Evolutionary conservation across 441 rosid genomes (phyloP).

Genomic region (Erysimum cheiri): DNA sequence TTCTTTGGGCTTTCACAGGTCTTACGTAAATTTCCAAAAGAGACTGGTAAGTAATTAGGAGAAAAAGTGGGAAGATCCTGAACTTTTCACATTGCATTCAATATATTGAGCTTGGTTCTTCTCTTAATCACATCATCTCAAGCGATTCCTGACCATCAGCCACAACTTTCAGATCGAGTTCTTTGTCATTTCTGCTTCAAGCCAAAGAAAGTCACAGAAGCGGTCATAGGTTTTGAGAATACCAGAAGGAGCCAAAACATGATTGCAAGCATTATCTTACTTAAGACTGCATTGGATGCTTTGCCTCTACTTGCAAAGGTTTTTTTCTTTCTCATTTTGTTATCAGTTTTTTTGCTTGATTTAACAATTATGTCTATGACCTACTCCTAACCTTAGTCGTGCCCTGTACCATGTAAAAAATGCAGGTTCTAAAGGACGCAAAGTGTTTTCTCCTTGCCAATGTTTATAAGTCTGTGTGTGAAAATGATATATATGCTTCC

Average conservation of each 20-base stretch:
- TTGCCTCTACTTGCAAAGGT: constrained; percentile 91
- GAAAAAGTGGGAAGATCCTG: constrained; percentile 30
- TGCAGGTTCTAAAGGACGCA: constrained; percentile 88
- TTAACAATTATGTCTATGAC: constrained; percentile 4
- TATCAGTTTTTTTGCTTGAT: constrained; percentile 19
- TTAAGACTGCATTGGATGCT: constrained; percentile 95
- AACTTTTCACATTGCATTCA: constrained; percentile 26
- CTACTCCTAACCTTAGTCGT: constrained; percentile 23
- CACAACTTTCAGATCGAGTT: constrained; percentile 72
- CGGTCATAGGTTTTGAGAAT: constrained; percentile 66
- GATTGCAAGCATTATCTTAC: constrained; percentile 93
- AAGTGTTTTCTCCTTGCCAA: constrained; percentile 87
- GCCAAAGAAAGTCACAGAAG: constrained; percentile 82
- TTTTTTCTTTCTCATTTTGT: constrained; percentile 29
- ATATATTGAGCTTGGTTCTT: constrained; percentile 8
- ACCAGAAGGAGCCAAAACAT: constrained; percentile 84
- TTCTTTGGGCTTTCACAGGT: constrained; percentile 98
- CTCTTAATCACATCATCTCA: constrained; percentile 31
- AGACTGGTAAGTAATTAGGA: constrained; percentile 67
- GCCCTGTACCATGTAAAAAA: constrained; percentile 36
- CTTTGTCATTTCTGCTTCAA: constrained; percentile 99
- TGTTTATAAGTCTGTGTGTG: constrained; percentile 77
- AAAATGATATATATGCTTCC: constrained; percentile 75
- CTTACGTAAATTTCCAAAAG: constrained; percentile 95
- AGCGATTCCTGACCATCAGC: constrained; percentile 34